phyloP scores from a whole-genome alignment of 495 filamentous ascomycete genomes.

The Neurospora sp. region DNA sequence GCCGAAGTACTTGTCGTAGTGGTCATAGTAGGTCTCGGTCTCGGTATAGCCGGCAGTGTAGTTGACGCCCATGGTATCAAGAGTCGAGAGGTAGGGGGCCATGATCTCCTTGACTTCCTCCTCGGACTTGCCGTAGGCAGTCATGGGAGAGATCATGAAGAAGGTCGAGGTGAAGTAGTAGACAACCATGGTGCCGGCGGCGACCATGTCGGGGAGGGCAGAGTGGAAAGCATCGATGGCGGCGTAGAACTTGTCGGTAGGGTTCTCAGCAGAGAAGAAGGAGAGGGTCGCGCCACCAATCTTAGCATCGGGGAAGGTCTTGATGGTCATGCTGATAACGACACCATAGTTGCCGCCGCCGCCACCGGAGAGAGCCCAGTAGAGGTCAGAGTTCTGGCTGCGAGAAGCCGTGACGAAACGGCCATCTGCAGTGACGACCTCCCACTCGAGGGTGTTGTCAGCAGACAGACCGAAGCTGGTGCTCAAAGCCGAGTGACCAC shows the following conservation, averaged over 20 bases:
- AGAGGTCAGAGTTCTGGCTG: slow-evolving; percentile 43
- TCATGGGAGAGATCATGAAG: slow-evolving; percentile 36
- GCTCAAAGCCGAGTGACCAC: slow-evolving; percentile 47
- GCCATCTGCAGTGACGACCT: slow-evolving; percentile 46
- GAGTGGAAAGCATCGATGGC: slow-evolving; percentile 22
- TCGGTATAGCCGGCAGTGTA: slow-evolving; percentile 15
- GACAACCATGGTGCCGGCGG: slow-evolving; percentile 26
- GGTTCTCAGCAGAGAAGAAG: slow-evolving; percentile 20
- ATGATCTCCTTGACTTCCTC: slow-evolving; percentile 25
- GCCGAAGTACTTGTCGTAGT: slow-evolving; percentile 36
- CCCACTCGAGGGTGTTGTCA: slow-evolving; percentile 49
- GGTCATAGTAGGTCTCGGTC: slow-evolving; percentile 34
- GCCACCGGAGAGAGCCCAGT: slow-evolving; percentile 53
- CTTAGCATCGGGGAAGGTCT: slow-evolving; percentile 28
- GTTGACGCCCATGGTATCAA: slow-evolving; percentile 24
- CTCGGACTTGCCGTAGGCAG: slow-evolving; percentile 25
- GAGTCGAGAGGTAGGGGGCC: slow-evolving; percentile 21
- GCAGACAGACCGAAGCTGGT: slow-evolving; percentile 50
- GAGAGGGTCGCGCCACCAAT: slow-evolving; percentile 24
- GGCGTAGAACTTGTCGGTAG: slow-evolving; percentile 33
- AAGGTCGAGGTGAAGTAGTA: slow-evolving; percentile 38
- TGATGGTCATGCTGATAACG: slow-evolving; percentile 32
- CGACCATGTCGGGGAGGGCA: slow-evolving; percentile 14
- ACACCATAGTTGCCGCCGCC: slow-evolving; percentile 43
- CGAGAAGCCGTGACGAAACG: slow-evolving; percentile 37